Base-by-base conservation (phyloP, 495 filamentous ascomycete species). In the Hypoxylon cercidicola region DNA sequence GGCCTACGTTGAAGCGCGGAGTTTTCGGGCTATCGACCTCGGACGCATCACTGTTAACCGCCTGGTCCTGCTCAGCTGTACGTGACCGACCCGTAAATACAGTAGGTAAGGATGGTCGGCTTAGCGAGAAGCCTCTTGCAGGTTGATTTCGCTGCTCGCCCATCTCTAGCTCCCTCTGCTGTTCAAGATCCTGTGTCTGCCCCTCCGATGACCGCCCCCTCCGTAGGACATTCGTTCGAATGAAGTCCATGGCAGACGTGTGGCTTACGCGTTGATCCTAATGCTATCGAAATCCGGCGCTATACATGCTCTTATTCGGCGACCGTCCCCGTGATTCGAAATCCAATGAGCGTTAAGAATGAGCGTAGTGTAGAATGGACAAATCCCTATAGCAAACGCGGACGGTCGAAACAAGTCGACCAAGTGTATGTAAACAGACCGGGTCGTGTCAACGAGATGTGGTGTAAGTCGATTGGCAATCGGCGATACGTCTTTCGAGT, bases 1-100 rank as follows among this genome's bases (percentile, higher is more conserved):
- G 58, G 0, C 72, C 71, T 4, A 81, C 61, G 10, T 72, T 55
- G 39, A 76, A 75, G 0, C 69, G 62, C 0, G 81, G 78, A 2
- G 75, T 73, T 64, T 85, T 84, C 23, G 79, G 80, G 4, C 70
- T 75, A 35, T 78, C 68, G 12, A 72, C 58, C 13, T 68, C 65
- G 19, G 39, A 10, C 32, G 51, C 51, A 16, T 71, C 69, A n/a
- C 68, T 69, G 25, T 72, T 73, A 0, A 72, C 62, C 28, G 71
- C 72, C 20, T 64, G 60, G 32, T 61, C 63, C 60, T 52, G 79
- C 58, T 39, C 64, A 45, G 16, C 62, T 48, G 58, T 61, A 34
- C 57, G 71, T 8, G 62, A 68, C 40, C 70, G 71, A 41, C 72
- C 64, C 13, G 72, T 71, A 62, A 79, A 73, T 35, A 79, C 59